Conservation (phyloP, 306 rosid genomes). For the Cajanus cajan region DNA sequence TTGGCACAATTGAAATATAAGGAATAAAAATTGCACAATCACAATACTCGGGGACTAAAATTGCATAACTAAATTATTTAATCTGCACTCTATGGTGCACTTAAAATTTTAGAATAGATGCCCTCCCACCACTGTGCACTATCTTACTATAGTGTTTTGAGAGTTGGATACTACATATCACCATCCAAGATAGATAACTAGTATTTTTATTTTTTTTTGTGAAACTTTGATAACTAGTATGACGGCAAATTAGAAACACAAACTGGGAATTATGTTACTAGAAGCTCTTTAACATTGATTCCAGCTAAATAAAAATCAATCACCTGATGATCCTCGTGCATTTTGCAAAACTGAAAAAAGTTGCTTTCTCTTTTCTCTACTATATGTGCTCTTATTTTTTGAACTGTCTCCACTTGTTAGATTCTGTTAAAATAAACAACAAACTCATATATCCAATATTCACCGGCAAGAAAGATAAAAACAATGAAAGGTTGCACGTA, state of each 20-base stretch:
- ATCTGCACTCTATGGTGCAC: neutral
- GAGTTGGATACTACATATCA: neutral
- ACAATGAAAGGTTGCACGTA: constrained; percentile 42
- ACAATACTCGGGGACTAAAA: too few species aligned
- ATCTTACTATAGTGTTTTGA: neutral
- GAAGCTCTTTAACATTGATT: neutral
- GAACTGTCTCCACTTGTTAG: constrained; percentile 64
- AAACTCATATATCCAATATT: constrained; percentile 30
- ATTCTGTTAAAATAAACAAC: constrained; percentile 50
- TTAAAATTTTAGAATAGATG: neutral
- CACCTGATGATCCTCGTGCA: constrained; percentile 98
- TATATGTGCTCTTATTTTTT: constrained; percentile 60
- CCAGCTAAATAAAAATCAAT: constrained; percentile 25
- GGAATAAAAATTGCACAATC: too few species aligned
- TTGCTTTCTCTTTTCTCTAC: constrained; percentile 93
- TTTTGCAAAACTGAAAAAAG: constrained; percentile 94
- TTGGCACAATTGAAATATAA: too few species aligned
- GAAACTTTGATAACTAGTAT: too few species aligned
- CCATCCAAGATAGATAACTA: neutral
- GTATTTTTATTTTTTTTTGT: too few species aligned
- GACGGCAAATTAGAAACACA: neutral
- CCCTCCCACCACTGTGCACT: neutral
- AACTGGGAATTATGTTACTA: neutral
- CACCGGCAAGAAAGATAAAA: neutral
- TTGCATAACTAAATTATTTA: neutral